Percentiles rank a stretch among this genome's conserved stretches.
These are phyloP conservation scores for Arabis alpina DNA, from an alignment of 345 rosid genomes.

Conservation along the genomic window DNA sequence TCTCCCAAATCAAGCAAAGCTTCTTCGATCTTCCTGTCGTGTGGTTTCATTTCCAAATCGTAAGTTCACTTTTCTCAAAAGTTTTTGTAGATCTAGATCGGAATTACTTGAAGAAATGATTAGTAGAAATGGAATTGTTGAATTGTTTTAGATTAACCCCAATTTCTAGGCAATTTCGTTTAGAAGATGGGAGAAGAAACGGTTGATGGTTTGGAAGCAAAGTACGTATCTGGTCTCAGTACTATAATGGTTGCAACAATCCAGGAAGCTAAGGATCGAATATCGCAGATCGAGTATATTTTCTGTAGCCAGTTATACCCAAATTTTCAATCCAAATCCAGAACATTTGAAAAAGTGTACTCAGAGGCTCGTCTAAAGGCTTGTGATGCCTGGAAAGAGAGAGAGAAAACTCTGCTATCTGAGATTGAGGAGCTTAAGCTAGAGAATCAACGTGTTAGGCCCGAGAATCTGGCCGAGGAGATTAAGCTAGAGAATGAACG, in stretches of 20 bases:
- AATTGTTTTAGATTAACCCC: slow-evolving; percentile 16
- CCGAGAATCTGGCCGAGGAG: slow-evolving; percentile 52
- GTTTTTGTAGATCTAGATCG: slow-evolving; percentile 10
- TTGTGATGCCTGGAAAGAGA: slow-evolving; percentile 61
- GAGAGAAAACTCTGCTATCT: slow-evolving; percentile 51
- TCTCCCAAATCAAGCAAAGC: neutral
- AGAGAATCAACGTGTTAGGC: slow-evolving; percentile 47
- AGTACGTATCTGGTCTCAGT: slow-evolving; percentile 68
- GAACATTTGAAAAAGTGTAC: slow-evolving; percentile 55
- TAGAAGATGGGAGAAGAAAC: slow-evolving; percentile 43
- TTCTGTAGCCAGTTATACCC: slow-evolving; percentile 89
- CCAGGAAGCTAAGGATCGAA: slow-evolving; percentile 86
- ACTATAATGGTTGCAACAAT: slow-evolving; percentile 81
- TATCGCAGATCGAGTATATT: slow-evolving; percentile 89
- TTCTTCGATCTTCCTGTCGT: neutral
- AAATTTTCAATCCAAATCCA: slow-evolving; percentile 59
- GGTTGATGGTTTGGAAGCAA: slow-evolving; percentile 52
- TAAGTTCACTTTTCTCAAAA: slow-evolving; percentile 18
- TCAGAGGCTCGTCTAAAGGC: slow-evolving; percentile 58
- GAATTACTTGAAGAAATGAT: neutral
- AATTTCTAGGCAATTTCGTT: neutral
- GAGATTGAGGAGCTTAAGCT: slow-evolving; percentile 57
- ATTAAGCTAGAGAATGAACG: slow-evolving; percentile 55
- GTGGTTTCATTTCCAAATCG: neutral
- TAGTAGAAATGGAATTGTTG: neutral